Conservation (phyloP, 306 rosid genomes). For the Sechiopsis laciniata region DNA sequence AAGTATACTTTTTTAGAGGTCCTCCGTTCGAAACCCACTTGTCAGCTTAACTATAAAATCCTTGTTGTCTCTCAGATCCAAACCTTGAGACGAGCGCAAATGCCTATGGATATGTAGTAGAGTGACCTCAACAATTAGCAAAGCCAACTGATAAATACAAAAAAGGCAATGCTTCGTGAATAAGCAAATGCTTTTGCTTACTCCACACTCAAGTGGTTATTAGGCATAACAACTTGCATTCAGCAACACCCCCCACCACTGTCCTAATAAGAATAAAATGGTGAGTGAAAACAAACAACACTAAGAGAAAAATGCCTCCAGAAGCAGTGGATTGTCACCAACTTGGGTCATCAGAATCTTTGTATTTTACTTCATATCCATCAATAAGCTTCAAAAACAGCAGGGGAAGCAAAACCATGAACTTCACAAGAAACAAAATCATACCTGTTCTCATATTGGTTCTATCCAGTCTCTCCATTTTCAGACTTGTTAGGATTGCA, state of each 20-base stretch:
- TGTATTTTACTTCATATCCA: conserved; percentile 36
- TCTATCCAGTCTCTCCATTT: conserved; percentile 49
- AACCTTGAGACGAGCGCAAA: too few species aligned
- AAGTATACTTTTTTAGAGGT: too few species aligned
- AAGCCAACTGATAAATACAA: conserved; percentile 4
- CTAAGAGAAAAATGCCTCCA: conserved; percentile 37
- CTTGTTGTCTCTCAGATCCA: too few species aligned
- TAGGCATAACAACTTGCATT: conserved; percentile 27
- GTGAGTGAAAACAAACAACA: conserved; percentile 30
- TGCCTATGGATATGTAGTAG: too few species aligned
- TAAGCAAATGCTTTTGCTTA: conserved; percentile 60
- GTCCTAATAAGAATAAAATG: conserved; percentile 28
- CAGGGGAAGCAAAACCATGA: conserved; percentile 46
- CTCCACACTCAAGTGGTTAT: conserved; percentile 48
- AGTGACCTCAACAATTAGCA: conserved; percentile 34
- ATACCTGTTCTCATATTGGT: conserved; percentile 56
- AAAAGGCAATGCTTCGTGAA: conserved; percentile 43
- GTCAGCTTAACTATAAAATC: too few species aligned
- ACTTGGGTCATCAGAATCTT: conserved; percentile 30
- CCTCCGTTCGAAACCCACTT: too few species aligned
- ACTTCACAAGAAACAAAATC: conserved; percentile 48
- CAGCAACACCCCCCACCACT: conserved; percentile 7
- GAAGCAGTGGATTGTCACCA: too few species aligned
- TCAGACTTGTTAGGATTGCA: conserved; percentile 56
- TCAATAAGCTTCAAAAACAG: conserved; percentile 30